Evolutionary conservation across 208 protist species (phyloP).

Genomic region (Trypanosoma melophagium): DNA sequence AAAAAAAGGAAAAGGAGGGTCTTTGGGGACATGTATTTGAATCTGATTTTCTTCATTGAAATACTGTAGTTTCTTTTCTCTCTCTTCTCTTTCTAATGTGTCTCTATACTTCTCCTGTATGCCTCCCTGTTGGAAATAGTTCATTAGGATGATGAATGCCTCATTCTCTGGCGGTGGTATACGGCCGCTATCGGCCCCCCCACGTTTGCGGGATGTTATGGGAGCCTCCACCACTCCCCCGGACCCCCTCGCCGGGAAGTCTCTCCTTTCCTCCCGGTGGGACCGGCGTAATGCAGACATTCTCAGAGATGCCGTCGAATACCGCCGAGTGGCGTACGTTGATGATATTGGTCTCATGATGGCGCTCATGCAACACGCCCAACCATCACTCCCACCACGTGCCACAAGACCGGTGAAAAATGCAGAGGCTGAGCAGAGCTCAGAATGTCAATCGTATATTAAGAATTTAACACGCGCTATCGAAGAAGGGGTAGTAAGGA

Average conservation of each 20-base stretch:
- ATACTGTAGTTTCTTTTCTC: neutral
- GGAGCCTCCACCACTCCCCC: too few relatives aligned
- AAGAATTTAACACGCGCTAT: slow-evolving; percentile 1
- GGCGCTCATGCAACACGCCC: neutral
- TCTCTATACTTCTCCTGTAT: neutral
- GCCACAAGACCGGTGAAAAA: neutral
- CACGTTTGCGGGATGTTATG: too few relatives aligned
- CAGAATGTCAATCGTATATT: slow-evolving; percentile 5
- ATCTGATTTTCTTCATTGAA: neutral
- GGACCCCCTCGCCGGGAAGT: too few relatives aligned
- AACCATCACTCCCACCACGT: neutral
- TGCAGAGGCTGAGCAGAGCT: neutral
- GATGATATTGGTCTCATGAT: slow-evolving; percentile 16
- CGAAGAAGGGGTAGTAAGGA: slow-evolving; percentile 6
- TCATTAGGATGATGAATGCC: neutral
- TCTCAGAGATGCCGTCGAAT: too few relatives aligned
- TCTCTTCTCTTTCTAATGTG: neutral
- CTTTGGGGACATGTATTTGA: neutral
- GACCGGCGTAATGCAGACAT: too few relatives aligned
- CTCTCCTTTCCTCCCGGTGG: too few relatives aligned
- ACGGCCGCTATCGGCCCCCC: too few relatives aligned
- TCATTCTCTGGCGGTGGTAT: neutral
- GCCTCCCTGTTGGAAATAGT: too few relatives aligned
- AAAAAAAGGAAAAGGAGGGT: neutral
- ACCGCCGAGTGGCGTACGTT: neutral